These are phyloP conservation scores for Thraustotheca clavata DNA, from an alignment of 352 stramenopile genomes.

Conservation along the genomic window DNA sequence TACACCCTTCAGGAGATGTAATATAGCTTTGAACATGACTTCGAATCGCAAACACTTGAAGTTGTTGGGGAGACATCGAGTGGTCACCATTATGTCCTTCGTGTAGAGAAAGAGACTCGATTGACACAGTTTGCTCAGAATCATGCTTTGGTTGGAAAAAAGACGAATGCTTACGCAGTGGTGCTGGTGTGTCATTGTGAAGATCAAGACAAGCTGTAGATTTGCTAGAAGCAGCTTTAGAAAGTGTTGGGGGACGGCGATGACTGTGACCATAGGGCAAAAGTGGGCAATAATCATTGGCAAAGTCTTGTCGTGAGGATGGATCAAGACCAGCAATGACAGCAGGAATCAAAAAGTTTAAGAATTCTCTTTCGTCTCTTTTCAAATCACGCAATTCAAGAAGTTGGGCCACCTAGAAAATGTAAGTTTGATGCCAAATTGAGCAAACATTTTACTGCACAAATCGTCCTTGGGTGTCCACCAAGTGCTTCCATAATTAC, in stretches of 20 bases:
- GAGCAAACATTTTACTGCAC: slow-evolving; percentile 31
- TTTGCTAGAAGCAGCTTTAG: background rate
- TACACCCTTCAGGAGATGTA: slow-evolving; percentile 30
- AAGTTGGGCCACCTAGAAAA: slow-evolving; percentile 59
- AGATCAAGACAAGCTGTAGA: background rate
- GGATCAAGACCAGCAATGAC: slow-evolving; percentile 57
- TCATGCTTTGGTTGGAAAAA: background rate
- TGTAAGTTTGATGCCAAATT: too few species aligned
- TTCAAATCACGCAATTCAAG: slow-evolving; percentile 78
- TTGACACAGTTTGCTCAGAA: background rate
- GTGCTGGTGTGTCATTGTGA: background rate
- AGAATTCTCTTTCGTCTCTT: slow-evolving; percentile 69
- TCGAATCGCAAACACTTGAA: slow-evolving; percentile 10
- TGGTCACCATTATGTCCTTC: background rate
- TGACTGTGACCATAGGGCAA: background rate
- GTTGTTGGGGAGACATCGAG: slow-evolving; percentile 13
- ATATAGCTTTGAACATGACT: background rate
- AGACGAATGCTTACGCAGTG: background rate
- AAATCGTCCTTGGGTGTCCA: slow-evolving; percentile 64
- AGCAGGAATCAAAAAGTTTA: slow-evolving; percentile 73
- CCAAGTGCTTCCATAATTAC: slow-evolving; percentile 50
- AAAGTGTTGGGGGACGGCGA: background rate
- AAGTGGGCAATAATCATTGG: slow-evolving; percentile 17
- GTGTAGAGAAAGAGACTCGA: too few species aligned
- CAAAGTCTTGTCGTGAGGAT: slow-evolving; percentile 15